A percentile compares a stretch with the other conserved stretches of the same genome.
Conservation (phyloP, 2,329 filamentous ascomycete species). For the Colletotrichum lini region DNA sequence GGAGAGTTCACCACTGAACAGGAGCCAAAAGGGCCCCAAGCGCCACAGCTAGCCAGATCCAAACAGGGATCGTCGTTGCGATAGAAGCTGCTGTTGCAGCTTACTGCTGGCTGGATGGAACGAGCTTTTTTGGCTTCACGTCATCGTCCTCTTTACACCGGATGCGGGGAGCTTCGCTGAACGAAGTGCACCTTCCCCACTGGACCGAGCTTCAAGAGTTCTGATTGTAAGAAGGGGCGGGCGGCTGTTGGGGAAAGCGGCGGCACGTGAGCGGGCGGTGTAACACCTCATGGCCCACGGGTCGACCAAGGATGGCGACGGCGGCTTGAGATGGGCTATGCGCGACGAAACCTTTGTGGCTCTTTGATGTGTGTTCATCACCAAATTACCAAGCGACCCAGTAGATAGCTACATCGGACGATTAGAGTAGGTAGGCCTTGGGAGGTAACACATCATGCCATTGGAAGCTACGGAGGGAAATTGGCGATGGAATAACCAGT, state of each 20-base stretch:
- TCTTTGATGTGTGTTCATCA: background rate
- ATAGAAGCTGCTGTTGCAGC: background rate
- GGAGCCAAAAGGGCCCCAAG: too few species aligned
- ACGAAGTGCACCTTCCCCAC: background rate
- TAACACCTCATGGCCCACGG: background rate
- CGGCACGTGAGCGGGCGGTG: too few species aligned
- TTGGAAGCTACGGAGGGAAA: slow-evolving; percentile 1
- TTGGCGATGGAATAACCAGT: background rate
- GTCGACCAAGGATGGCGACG: slow-evolving; percentile 2
- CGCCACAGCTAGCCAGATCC: background rate
- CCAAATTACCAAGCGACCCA: too few species aligned
- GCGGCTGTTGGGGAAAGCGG: background rate
- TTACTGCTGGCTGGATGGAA: background rate
- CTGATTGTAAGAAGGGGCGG: background rate
- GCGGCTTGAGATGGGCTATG: slow-evolving; percentile 17
- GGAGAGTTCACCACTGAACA: background rate
- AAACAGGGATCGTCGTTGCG: background rate
- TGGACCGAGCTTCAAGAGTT: slow-evolving; percentile 1
- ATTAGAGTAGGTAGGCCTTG: background rate
- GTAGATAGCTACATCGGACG: background rate
- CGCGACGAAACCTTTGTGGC: background rate
- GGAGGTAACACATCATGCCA: background rate
- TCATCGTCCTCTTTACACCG: slow-evolving; percentile 2
- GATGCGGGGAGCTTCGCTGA: slow-evolving; percentile 30
- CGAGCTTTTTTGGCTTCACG: background rate